phyloP scores from a whole-genome alignment of 257 asterid species.

The Solanum pinnatisectum region DNA sequence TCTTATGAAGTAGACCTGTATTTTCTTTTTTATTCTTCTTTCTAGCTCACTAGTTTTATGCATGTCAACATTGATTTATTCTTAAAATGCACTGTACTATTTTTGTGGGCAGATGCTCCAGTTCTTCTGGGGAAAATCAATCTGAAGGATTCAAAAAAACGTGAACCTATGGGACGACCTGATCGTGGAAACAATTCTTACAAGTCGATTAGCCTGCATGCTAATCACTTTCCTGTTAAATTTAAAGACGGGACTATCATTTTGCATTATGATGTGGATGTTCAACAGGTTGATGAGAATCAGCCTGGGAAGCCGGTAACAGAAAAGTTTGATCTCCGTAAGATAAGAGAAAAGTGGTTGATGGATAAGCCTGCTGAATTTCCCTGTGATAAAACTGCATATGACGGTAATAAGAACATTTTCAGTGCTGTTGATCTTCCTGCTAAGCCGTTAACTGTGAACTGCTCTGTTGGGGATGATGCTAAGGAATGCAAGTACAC shows the following conservation, averaged over 20 bases:
- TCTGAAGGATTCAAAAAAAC: slow-evolving; percentile 6
- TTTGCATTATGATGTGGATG: slow-evolving; percentile 45
- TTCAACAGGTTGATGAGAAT: slow-evolving; percentile 22
- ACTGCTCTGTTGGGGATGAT: slow-evolving; percentile 1
- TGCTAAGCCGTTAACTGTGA: slow-evolving; percentile 24
- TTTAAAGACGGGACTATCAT: slow-evolving; percentile 24
- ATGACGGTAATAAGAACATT: slow-evolving; percentile 58
- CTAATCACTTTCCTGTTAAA: slow-evolving; percentile 48
- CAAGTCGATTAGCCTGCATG: slow-evolving; percentile 27
- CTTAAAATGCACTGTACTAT: background rate
- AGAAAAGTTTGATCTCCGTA: slow-evolving; percentile 20
- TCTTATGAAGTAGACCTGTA: background rate
- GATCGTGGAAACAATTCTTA: slow-evolving; percentile 29
- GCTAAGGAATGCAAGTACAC: background rate
- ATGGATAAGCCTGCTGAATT: slow-evolving; percentile 12
- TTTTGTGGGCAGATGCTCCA: slow-evolving; percentile 11
- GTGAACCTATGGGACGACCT: slow-evolving; percentile 42
- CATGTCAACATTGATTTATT: background rate
- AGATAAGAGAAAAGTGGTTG: slow-evolving; percentile 32
- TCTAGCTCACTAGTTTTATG: background rate
- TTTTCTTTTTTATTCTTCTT: background rate
- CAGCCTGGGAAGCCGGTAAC: slow-evolving; percentile 7
- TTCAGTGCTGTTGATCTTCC: slow-evolving; percentile 43
- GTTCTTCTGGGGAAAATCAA: background rate
- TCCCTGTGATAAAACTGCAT: slow-evolving; percentile 35